Evolutionary conservation across 1,284 basidiomycete species (phyloP).

Genomic region (Sanghuangporus sanghuang): DNA sequence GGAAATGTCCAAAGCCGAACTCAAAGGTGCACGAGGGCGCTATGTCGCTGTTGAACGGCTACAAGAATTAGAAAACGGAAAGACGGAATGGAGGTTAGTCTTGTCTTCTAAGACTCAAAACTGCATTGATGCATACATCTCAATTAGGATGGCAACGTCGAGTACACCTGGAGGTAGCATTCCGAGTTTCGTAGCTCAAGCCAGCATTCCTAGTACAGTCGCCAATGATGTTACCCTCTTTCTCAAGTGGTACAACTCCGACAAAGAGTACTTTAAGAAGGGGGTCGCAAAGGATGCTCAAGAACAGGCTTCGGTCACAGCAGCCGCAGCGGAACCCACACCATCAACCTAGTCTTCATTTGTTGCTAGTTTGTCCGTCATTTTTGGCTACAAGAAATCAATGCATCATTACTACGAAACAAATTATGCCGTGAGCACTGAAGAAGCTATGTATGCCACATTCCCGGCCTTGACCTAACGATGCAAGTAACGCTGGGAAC

Average conservation of each 20-base stretch:
- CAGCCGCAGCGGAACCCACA: neutral
- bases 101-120: neutral
- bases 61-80: conserved; percentile 55
- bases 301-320: neutral
- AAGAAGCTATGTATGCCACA: conserved; percentile 8
- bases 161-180: conserved; percentile 66
- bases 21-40: conserved; percentile 60
- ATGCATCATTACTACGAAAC: neutral
- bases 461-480: conserved; percentile 1
- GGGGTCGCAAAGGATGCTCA: neutral
- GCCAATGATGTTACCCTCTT: conserved; percentile 70
- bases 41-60: conserved; percentile 69
- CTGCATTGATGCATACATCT: neutral
- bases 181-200: conserved; percentile 56
- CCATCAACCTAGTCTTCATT: neutral
- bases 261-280: conserved; percentile 15
- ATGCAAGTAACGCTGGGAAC: conserved; percentile 22
- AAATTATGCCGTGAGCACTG: neutral
- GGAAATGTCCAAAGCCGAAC: conserved; percentile 56
- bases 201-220: conserved; percentile 54
- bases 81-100: conserved; percentile 58
- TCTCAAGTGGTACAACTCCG: conserved; percentile 37
- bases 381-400: neutral
- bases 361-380: neutral
- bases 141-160: conserved; percentile 60